Evolutionary conservation across 106 monocot species (phyloP).

Genomic region (Apostasia shenzhenica): DNA sequence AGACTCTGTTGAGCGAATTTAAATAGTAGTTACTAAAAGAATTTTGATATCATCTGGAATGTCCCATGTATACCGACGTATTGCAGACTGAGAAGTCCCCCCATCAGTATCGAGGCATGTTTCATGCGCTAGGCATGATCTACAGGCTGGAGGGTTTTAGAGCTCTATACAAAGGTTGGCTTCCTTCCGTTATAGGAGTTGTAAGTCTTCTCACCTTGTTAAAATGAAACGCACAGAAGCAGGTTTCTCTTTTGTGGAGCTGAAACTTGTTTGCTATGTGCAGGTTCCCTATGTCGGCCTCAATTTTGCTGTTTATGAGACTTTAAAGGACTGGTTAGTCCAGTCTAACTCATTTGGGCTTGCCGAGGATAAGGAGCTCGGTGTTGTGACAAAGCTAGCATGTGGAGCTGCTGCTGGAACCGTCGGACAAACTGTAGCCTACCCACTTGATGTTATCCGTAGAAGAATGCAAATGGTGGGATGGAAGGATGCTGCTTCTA

Average conservation of each 20-base stretch:
- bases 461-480: constrained; percentile 94
- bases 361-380: constrained; percentile 44
- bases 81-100: constrained; percentile 80
- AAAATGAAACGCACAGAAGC: too few relatives aligned
- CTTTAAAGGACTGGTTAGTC: constrained; percentile 72
- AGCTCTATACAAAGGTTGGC: constrained; percentile 95
- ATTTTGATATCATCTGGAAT: too few relatives aligned
- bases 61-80: neutral
- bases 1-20: neutral
- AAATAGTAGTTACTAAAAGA: neutral
- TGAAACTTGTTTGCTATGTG: neutral
- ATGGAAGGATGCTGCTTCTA: constrained; percentile 71
- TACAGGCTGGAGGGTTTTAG: constrained; percentile 79
- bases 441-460: constrained; percentile 84
- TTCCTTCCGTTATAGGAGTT: constrained; percentile 96
- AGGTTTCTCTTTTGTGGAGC: neutral
- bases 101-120: constrained; percentile 85
- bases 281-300: constrained; percentile 92
- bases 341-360: constrained; percentile 47
- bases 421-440: constrained; percentile 81
- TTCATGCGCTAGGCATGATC: constrained; percentile 73
- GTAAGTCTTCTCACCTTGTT: constrained; percentile 33
- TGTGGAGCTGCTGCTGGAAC: constrained; percentile 89
- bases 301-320: constrained; percentile 85
- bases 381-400: constrained; percentile 59